Percentiles rank a stretch among this genome's conserved stretches.
phyloP scores from a whole-genome alignment of 2,329 filamentous ascomycete species.

The Xylaria sp. region DNA sequence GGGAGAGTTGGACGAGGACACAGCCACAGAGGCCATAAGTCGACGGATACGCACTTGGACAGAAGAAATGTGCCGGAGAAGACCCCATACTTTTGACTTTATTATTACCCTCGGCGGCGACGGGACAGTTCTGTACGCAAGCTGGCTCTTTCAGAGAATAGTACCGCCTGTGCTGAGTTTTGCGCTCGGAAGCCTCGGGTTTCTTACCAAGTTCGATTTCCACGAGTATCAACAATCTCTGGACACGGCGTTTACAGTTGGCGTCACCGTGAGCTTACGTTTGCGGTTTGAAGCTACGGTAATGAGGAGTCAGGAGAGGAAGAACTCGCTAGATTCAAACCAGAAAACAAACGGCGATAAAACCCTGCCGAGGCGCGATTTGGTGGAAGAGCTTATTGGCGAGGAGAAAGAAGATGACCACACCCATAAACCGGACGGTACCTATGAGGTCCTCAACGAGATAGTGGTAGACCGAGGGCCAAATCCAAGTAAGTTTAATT shows the following conservation, averaged over 20 bases:
- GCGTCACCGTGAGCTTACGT: constrained; percentile 87
- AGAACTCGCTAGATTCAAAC: constrained; percentile 45
- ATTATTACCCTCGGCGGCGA: constrained; percentile 92
- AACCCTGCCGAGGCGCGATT: constrained; percentile 65
- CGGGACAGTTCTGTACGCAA: constrained; percentile 95
- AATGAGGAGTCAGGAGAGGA: constrained; percentile 77
- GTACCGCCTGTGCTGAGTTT: constrained; percentile 95
- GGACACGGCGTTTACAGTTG: constrained; percentile 78
- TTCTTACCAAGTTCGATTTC: constrained; percentile 97
- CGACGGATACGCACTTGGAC: constrained; percentile 84
- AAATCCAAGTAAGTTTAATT: constrained; percentile 78
- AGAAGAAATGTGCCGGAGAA: constrained; percentile 77
- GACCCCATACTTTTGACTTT: constrained; percentile 92
- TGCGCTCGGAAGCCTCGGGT: constrained; percentile 89
- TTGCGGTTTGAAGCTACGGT: constrained; percentile 93
- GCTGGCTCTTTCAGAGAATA: constrained; percentile 95
- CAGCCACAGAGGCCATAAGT: constrained; percentile 53
- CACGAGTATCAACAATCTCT: constrained; percentile 76
- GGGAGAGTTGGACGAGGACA: constrained; percentile 50
- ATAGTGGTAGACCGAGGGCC: constrained; percentile 96
- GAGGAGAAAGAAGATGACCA: constrained; percentile 85
- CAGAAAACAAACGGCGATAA: constrained; percentile 51
- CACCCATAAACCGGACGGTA: constrained; percentile 86
- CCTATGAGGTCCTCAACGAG: constrained; percentile 93
- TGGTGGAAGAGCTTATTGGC: constrained; percentile 90